Conservation (phyloP, 1,139 yeast species). For the Blastobotrys aristatus region DNA sequence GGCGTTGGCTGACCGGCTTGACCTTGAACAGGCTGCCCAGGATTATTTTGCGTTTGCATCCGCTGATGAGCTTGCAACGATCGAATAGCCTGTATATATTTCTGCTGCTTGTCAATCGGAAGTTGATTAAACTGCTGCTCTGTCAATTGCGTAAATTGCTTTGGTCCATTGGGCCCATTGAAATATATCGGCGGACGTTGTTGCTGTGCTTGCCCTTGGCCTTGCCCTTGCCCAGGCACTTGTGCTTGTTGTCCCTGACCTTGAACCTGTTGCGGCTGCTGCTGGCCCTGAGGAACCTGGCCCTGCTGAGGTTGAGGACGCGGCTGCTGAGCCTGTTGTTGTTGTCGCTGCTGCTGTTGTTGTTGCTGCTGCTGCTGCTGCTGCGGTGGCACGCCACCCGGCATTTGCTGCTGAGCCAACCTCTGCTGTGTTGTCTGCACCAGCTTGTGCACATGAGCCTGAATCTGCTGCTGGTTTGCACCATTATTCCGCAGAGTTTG, state of each 20-base stretch:
- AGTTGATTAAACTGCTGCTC: constrained; percentile 12
- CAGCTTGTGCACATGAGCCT: background rate
- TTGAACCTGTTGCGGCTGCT: background rate
- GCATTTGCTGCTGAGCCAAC: constrained; percentile 5
- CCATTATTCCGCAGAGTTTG: constrained; percentile 8
- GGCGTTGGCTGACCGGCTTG: background rate
- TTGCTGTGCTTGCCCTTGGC: constrained; percentile 8
- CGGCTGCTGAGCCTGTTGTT: constrained; percentile 8
- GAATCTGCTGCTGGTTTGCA: constrained; percentile 9
- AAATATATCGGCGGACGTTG: background rate
- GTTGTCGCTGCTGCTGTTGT: background rate
- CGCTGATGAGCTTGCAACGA: background rate
- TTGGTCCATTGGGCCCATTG: background rate
- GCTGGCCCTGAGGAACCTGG: background rate
- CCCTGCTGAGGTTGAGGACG: background rate
- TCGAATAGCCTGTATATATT: constrained; percentile 5
- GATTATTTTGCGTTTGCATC: constrained; percentile 1
- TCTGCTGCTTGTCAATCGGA: constrained; percentile 13
- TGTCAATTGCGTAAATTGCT: constrained; percentile 1
- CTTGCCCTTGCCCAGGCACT: background rate
- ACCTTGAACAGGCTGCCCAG: background rate
- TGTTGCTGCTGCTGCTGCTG: constrained; percentile 1
- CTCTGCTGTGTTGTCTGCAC: background rate
- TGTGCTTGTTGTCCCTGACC: background rate
- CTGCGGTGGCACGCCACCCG: background rate